Evolutionary conservation across 352 stramenopile genomes (phyloP).

Genomic region (Pythium pyrilobum): DNA sequence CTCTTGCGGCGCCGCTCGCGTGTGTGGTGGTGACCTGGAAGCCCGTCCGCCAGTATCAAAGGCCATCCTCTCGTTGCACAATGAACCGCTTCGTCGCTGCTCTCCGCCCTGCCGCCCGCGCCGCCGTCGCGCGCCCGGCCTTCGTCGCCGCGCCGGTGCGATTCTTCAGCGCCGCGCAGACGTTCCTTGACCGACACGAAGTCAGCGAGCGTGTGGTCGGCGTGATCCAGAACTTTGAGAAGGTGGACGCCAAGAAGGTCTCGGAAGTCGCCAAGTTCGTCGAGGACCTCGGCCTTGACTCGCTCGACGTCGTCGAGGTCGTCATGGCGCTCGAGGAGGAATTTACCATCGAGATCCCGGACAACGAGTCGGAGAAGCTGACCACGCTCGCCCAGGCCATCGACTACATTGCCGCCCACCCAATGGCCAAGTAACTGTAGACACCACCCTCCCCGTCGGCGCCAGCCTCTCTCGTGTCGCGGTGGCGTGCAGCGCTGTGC

Average conservation of each 20-base stretch:
- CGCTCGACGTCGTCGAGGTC: conserved; percentile 94
- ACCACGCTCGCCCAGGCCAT: conserved; percentile 95
- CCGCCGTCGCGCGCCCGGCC: conserved; percentile 41
- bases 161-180: conserved; percentile 80
- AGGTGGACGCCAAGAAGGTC: conserved; percentile 95
- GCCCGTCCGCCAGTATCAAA: conserved; percentile 2
- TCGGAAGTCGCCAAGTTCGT: conserved; percentile 93
- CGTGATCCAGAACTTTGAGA: conserved; percentile 99
- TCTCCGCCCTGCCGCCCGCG: conserved; percentile 62
- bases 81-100: conserved; percentile 79
- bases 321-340: conserved; percentile 99
- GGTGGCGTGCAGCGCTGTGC: too few species aligned
- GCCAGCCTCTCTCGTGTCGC: background rate
- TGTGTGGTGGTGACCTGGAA: background rate
- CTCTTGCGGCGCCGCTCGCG: background rate
- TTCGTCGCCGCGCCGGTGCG: conserved; percentile 32
- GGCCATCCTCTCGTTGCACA: background rate
- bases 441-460: background rate
- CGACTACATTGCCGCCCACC: conserved; percentile 98
- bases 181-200: conserved; percentile 88
- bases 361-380: conserved; percentile 99
- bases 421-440: conserved; percentile 96
- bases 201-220: conserved; percentile 96
- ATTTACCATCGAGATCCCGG: conserved; percentile 99
- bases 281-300: conserved; percentile 98